Evolutionary conservation across 2,329 filamentous ascomycete genomes (phyloP).

Genomic region (Colletotrichum aenigma): DNA sequence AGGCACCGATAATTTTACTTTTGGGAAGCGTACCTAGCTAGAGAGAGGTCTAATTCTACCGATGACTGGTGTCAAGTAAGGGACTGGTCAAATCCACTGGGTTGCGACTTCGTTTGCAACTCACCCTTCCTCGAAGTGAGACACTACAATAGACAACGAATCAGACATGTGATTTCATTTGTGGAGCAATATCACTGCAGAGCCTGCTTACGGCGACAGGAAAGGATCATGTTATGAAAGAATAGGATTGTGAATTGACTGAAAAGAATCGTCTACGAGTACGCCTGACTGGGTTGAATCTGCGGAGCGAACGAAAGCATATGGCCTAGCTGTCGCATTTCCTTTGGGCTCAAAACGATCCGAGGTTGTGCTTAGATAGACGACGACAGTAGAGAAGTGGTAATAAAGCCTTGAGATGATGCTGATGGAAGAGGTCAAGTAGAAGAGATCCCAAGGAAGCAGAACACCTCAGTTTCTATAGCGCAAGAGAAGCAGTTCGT

Average conservation of each 20-base stretch:
- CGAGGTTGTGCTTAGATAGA: neutral
- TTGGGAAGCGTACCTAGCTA: rapidly evolving
- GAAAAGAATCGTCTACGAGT: neutral
- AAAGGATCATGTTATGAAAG: neutral
- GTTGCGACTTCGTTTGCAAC: neutral
- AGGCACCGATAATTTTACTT: neutral
- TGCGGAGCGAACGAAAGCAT: neutral
- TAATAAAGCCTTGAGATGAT: neutral
- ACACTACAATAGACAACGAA: neutral
- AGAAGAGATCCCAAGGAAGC: neutral
- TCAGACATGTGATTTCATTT: neutral
- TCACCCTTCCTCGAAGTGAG: neutral
- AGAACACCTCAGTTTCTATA: rapidly evolving
- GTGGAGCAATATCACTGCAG: neutral
- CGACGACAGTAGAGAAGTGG: rapidly evolving
- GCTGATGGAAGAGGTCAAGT: neutral
- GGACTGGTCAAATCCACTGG: neutral
- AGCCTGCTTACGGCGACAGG: neutral
- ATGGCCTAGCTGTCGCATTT: neutral
- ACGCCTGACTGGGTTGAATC: neutral
- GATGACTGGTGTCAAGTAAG: neutral
- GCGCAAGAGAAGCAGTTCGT: neutral
- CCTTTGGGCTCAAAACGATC: neutral
- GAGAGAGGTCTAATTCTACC: neutral
- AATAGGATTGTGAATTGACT: neutral